Base-by-base conservation (phyloP, 768 basidiomycete species). In the Paxillus ammoniavirescens region DNA sequence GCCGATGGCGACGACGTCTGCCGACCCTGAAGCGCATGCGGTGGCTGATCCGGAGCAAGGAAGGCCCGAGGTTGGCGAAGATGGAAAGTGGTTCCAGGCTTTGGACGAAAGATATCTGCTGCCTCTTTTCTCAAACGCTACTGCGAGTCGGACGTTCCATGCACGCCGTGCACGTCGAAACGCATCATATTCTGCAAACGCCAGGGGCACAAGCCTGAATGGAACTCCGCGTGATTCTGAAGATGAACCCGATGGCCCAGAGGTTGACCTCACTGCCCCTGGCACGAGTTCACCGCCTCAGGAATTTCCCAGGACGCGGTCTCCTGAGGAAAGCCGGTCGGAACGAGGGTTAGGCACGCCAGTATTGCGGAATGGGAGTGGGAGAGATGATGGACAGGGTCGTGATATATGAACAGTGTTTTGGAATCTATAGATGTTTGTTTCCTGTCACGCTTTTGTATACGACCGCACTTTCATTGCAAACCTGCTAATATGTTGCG, bases 71-170 rank as follows among this genome's bases (percentile, higher is more conserved):
- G 49, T 47, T 23, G 78, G 74, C 4, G 87, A 89, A 53, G 93
- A 96, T 49, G 87, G 91, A 28, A 91, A 91, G 68, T 98, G 94
- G 93, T 98, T 98, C 84, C 93, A 94, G 61, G 80, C 87, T 42
- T 73, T 99, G 37, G 96, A 99, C 71, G 94, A 99, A 73, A 81
- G 93, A 59, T 99, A 96, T 68, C 75, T 99, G 17, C 72, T 98
- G 3, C 95, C 95, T 18, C 75, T 98, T 36, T 98, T 93, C 75
- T 92, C 91, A 45, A 94, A 94, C 64, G 91, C 90, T 14, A 93
- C 92, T 0, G 92, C 92, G 15, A 91, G 88, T 58, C 78, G 91
- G 61, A 87, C 87, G 56, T 92, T 91, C 77, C 86, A 93, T 62
- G 91, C 91, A 3, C 82, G 89, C 30, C 75, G 82, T 45, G 86